Evolutionary conservation across 345 rosid species (phyloP).

Genomic region (Corchorus olitorius): DNA sequence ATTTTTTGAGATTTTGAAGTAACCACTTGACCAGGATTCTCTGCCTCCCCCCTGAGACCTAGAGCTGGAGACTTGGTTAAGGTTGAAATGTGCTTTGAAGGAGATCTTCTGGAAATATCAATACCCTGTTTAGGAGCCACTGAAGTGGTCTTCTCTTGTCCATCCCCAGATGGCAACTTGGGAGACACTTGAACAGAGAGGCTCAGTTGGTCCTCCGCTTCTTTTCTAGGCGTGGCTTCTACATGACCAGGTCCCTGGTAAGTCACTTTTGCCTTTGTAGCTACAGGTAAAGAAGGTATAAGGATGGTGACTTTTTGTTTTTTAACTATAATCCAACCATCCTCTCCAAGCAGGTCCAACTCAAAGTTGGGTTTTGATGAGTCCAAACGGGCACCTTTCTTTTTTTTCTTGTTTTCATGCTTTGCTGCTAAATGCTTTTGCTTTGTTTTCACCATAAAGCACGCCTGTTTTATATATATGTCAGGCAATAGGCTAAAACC

Average conservation of each 20-base stretch:
- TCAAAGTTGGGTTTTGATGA: slow-evolving; percentile 28
- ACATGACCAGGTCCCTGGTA: slow-evolving; percentile 38
- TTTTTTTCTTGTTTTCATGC: slow-evolving; percentile 18
- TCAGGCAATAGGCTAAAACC: not conserved
- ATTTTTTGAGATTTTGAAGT: slow-evolving; percentile 18
- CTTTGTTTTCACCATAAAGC: slow-evolving; percentile 51
- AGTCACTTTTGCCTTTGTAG: slow-evolving; percentile 31
- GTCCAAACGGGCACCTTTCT: slow-evolving; percentile 18
- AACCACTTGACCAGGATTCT: slow-evolving; percentile 11
- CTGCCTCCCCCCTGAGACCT: slow-evolving; percentile 23
- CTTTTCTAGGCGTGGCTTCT: slow-evolving; percentile 32
- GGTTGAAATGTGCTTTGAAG: slow-evolving; percentile 22
- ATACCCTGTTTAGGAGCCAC: slow-evolving; percentile 19
- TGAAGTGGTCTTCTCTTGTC: slow-evolving; percentile 33
- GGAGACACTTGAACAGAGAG: slow-evolving; percentile 26
- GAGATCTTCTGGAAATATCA: slow-evolving; percentile 27
- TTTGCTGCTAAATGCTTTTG: slow-evolving; percentile 30
- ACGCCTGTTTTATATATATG: slow-evolving; percentile 18
- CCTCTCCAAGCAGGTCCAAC: slow-evolving; percentile 43
- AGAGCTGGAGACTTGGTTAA: slow-evolving; percentile 25
- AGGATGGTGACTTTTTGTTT: slow-evolving; percentile 69
- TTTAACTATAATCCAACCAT: slow-evolving; percentile 72
- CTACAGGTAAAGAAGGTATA: slow-evolving; percentile 51
- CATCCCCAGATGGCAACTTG: slow-evolving; percentile 34
- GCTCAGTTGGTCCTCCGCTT: slow-evolving; percentile 21